These are phyloP conservation scores for Calonectria henricotiae DNA, from an alignment of 2,329 filamentous ascomycete species.

Conservation along the genomic window DNA sequence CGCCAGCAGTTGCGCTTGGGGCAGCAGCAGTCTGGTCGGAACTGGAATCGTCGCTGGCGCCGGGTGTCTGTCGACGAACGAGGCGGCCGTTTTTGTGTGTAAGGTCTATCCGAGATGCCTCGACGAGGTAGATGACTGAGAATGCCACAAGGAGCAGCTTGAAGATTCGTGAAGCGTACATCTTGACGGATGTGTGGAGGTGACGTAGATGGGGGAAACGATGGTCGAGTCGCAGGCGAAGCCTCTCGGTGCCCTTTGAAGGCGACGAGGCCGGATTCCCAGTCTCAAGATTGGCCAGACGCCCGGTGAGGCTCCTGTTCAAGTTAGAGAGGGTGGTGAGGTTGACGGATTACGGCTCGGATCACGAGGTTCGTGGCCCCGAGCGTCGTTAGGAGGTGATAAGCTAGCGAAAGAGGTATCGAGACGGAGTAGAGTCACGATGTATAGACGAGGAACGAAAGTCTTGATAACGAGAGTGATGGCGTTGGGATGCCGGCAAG, in stretches of 20 bases:
- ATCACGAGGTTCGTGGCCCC: background rate
- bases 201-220: background rate
- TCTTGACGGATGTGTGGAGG: constrained; percentile 49
- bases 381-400: constrained; percentile 6
- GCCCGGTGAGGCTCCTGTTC: constrained; percentile 6
- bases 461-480: constrained; percentile 28
- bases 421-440: constrained; percentile 22
- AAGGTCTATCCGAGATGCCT: constrained; percentile 59
- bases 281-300: constrained; percentile 15
- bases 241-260: constrained; percentile 8
- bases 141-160: constrained; percentile 68
- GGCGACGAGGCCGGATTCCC: constrained; percentile 11
- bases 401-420: constrained; percentile 31
- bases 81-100: constrained; percentile 44
- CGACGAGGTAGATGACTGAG: constrained; percentile 64
- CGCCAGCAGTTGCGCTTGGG: constrained; percentile 29
- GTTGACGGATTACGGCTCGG: constrained; percentile 22
- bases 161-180: constrained; percentile 66
- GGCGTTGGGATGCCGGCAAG: constrained; percentile 19
- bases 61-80: constrained; percentile 47
- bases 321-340: constrained; percentile 2
- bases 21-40: constrained; percentile 34
- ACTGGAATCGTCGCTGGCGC: constrained; percentile 36
- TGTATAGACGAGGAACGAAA: constrained; percentile 27
- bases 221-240: constrained; percentile 21